Evolutionary conservation across 495 filamentous ascomycete species (phyloP), one percentile per base, ranked within the genome.

Genomic region (Tuber borchii): DNA sequence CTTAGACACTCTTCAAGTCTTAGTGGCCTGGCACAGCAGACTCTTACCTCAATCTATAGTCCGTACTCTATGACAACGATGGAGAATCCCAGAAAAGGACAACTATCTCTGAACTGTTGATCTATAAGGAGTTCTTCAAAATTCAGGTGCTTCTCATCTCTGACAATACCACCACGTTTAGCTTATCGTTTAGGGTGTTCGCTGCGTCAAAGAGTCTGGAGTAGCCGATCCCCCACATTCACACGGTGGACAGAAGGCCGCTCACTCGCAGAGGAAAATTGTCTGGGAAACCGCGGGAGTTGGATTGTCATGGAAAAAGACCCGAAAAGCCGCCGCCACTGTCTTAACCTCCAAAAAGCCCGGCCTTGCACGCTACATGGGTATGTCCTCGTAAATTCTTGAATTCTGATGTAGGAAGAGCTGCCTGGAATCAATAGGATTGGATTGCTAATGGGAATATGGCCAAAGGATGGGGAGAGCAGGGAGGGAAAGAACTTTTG

Each of bases 381-480:
- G 61, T 75, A 37, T 34, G 42, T n/a, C 43, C 46, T 3, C 39
- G 37, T 16, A 65, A 8, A 42, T 12, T 65, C 12, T 31, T 34
- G 17, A 20, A 69, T 69, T 39, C 31, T 16, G 26, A 68, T 51
- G 2, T 17, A 39, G 12, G 4, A 26, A 71, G 73, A 42, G 22
- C 26, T 69, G 26, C 16, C 26, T 56, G 22, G 69, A 56, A 14
- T 70, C 22, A n/a, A 74, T 43, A 12, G 51, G 4, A 43, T 43
- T 44, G 9, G 39, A 31, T 71, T 40, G 34, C 43, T 71, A 46
- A 48, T 42, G 37, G 39, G 51, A 14, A 75, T 20, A 2, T 8
- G 20, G 14, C 65, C 16, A 19, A 46, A 73, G 80, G 81, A 39
- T 82, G 80, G 70, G 82, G 79, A 31, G 82, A 82, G 72, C 78